A percentile compares a stretch with the other conserved stretches of the same genome.
Evolutionary conservation across 1,284 basidiomycete species (phyloP).

Genomic region (Tylopilus orsonianus): DNA sequence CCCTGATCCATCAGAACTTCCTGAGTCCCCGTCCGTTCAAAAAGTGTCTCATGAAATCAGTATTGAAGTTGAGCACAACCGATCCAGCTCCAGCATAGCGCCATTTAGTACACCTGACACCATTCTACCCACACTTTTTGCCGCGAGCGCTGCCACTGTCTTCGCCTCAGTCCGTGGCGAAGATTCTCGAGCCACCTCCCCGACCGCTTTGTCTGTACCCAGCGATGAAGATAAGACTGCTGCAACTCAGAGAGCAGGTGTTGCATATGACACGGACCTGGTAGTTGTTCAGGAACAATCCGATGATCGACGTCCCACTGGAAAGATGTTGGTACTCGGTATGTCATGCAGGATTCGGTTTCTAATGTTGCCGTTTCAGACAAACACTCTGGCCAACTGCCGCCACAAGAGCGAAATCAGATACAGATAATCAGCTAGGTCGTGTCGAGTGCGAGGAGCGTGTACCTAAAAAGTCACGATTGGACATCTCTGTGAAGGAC

Average conservation of each 20-base stretch:
- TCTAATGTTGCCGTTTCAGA: constrained; percentile 12
- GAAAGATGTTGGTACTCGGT: constrained; percentile 11
- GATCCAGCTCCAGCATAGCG: neutral
- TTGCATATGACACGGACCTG: neutral
- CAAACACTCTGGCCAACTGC: neutral
- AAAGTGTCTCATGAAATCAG: neutral
- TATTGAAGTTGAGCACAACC: neutral
- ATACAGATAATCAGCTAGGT: neutral
- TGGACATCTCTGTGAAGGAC: neutral
- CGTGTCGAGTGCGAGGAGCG: neutral
- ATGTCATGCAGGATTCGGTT: neutral
- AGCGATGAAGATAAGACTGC: neutral
- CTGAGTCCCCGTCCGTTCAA: neutral
- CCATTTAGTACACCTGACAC: neutral
- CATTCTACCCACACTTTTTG: neutral
- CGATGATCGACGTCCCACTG: neutral
- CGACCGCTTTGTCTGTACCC: neutral
- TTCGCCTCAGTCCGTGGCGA: neutral
- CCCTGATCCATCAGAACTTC: neutral
- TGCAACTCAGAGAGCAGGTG: neutral
- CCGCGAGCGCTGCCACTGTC: neutral
- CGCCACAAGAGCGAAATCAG: neutral
- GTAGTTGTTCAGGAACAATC: neutral
- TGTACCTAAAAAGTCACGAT: neutral
- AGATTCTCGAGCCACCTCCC: neutral